Percentiles rank a stretch among this genome's conserved stretches.
These are phyloP conservation scores for Thalassiosira profunda DNA, from an alignment of 108 stramenopile genomes.

Conservation along the genomic window DNA sequence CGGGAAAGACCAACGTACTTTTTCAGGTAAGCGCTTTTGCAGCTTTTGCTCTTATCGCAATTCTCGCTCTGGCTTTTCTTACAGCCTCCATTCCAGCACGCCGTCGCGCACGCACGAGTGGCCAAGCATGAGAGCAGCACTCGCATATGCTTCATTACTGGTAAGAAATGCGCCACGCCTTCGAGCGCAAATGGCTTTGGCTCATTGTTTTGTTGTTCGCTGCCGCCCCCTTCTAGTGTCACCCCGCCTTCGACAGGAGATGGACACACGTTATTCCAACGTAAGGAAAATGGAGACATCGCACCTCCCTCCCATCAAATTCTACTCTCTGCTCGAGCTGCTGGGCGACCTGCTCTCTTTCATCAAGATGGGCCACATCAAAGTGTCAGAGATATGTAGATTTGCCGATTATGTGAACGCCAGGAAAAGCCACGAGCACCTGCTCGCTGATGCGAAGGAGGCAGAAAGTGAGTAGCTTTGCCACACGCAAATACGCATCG, in stretches of 20 bases:
- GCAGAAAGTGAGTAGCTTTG: not conserved
- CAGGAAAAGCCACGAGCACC: not conserved
- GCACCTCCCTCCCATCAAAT: constrained; percentile 15
- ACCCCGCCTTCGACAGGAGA: constrained; percentile 15
- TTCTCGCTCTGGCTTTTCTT: too few relatives aligned
- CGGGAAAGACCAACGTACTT: constrained; percentile 41
- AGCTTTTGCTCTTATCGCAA: too few relatives aligned
- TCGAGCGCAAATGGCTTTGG: constrained; percentile 7
- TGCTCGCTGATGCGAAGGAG: not conserved
- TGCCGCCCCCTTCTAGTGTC: too few relatives aligned
- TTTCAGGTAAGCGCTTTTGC: too few relatives aligned
- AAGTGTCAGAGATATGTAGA: constrained; percentile 4
- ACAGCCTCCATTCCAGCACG: constrained; percentile 41
- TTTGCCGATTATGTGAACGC: constrained; percentile 6
- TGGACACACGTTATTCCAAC: constrained; percentile 13
- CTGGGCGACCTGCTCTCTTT: too few relatives aligned
- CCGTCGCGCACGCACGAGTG: constrained; percentile 13
- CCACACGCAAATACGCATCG: not conserved
- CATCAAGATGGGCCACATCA: not conserved
- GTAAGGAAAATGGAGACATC: constrained; percentile 1
- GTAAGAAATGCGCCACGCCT: constrained; percentile 26
- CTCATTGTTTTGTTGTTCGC: too few relatives aligned
- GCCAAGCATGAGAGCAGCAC: not conserved
- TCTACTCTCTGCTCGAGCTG: constrained; percentile 28
- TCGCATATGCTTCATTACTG: constrained; percentile 32